These are phyloP conservation scores for Beta vulgaris DNA, from an alignment of 148 eudicot genomes.

Conservation along the genomic window DNA sequence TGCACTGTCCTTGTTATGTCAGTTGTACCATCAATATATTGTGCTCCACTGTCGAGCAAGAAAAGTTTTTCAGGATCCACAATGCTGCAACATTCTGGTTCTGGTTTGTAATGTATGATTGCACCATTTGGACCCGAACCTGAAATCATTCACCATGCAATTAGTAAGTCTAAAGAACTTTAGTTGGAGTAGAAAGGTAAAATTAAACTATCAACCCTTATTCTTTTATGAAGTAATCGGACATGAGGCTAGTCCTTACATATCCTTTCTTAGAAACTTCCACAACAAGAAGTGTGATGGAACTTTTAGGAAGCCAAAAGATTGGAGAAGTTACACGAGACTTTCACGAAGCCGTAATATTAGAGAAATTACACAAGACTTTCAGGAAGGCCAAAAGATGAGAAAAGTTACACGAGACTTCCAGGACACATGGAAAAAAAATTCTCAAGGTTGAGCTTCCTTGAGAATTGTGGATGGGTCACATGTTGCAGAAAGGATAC, in stretches of 20 bases:
- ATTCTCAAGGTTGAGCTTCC: not conserved
- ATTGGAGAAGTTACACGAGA: not conserved
- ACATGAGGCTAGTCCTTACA: not conserved
- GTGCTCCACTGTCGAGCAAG: conserved; percentile 95
- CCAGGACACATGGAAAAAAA: no score
- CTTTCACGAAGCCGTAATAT: not conserved
- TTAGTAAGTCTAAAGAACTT: conserved; percentile 2
- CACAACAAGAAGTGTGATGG: not conserved
- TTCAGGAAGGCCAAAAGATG: not conserved
- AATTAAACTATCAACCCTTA: not conserved
- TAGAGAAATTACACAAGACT: not conserved
- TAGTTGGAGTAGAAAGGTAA: not conserved
- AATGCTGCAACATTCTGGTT: conserved; percentile 68
- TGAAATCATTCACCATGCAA: conserved; percentile 29
- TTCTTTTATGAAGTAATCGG: not conserved
- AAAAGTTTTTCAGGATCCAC: conserved; percentile 72
- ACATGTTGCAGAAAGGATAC: not conserved
- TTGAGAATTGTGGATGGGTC: not conserved
- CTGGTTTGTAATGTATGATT: conserved; percentile 92
- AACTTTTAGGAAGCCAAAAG: not conserved
- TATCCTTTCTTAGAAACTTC: not conserved
- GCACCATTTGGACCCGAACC: conserved; percentile 97
- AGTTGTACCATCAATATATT: conserved; percentile 96
- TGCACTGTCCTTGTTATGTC: conserved; percentile 97
- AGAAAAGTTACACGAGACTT: not conserved